Evolutionary conservation across 176 grass and related monocot genomes (phyloP).

Genomic region (Rhynchospora breviuscula): DNA sequence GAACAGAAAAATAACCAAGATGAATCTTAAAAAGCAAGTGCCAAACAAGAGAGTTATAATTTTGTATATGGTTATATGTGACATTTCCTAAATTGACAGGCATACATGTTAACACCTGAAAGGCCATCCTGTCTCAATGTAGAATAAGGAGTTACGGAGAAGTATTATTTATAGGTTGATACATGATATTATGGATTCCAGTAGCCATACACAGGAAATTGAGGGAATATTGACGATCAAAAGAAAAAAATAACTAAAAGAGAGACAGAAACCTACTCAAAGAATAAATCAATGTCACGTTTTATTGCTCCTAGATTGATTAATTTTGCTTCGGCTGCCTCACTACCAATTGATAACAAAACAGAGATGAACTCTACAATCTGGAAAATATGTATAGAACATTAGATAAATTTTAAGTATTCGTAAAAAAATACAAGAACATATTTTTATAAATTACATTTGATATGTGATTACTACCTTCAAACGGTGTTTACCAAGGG

Average conservation of each 20-base stretch:
- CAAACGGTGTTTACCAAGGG: slow-evolving; percentile 79
- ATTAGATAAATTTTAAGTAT: slow-evolving; percentile 24
- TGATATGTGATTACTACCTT: slow-evolving; percentile 38
- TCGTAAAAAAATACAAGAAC: slow-evolving; percentile 19
- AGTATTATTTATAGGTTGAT: background rate
- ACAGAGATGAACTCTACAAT: slow-evolving; percentile 97
- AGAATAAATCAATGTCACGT: slow-evolving; percentile 70
- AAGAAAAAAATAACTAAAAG: background rate
- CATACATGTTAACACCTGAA: background rate
- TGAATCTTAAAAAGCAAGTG: background rate
- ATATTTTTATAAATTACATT: background rate
- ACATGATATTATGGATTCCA: background rate
- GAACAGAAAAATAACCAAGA: background rate
- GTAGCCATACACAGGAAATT: background rate
- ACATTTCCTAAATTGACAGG: background rate
- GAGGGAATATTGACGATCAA: background rate
- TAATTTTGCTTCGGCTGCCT: slow-evolving; percentile 62
- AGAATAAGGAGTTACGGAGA: background rate
- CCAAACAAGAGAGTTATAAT: background rate
- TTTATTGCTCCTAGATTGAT: slow-evolving; percentile 76
- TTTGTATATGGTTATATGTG: background rate
- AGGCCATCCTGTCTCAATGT: background rate
- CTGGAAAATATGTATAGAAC: slow-evolving; percentile 42
- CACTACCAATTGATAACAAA: slow-evolving; percentile 84
- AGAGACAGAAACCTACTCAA: slow-evolving; percentile 66